Conservation (phyloP, 2,329 filamentous ascomycete genomes). For the Curvularia verruculosa region DNA sequence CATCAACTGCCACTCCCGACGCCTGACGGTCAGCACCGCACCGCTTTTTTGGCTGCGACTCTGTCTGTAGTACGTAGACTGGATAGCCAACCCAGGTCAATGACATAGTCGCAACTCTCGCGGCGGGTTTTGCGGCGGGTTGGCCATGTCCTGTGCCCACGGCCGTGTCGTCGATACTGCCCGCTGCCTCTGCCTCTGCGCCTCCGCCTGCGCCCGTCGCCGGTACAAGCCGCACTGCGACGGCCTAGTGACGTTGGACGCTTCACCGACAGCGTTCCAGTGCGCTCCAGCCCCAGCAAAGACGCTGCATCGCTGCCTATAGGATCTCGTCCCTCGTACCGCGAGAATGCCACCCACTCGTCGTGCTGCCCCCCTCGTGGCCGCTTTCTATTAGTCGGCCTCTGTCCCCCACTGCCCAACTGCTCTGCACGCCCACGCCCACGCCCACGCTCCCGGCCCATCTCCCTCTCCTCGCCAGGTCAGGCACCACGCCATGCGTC, state of each 20-base stretch:
- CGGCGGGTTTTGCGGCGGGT: slow-evolving; percentile 2
- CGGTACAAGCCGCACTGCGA: not conserved
- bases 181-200: too few species aligned
- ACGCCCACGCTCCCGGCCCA: slow-evolving; percentile 17
- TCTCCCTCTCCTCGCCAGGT: slow-evolving; percentile 9
- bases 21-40: slow-evolving; percentile 13
- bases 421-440: not conserved
- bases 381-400: slow-evolving; percentile 37
- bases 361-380: slow-evolving; percentile 34
- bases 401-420: slow-evolving; percentile 3
- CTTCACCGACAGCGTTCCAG: not conserved
- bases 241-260: slow-evolving; percentile 6
- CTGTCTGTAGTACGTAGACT: too few species aligned
- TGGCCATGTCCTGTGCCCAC: too few species aligned
- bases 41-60: too few species aligned
- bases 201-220: not conserved
- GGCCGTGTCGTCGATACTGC: not conserved
- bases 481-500: slow-evolving; percentile 23
- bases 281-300: not conserved
- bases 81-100: too few species aligned
- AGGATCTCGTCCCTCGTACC: slow-evolving; percentile 28
- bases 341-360: slow-evolving; percentile 20
- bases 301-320: slow-evolving; percentile 24
- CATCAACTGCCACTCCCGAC: slow-evolving; percentile 25
- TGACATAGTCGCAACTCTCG: too few species aligned